These are phyloP conservation scores for Dianthus caryophyllus DNA, from an alignment of 148 eudicot genomes.

Conservation along the genomic window DNA sequence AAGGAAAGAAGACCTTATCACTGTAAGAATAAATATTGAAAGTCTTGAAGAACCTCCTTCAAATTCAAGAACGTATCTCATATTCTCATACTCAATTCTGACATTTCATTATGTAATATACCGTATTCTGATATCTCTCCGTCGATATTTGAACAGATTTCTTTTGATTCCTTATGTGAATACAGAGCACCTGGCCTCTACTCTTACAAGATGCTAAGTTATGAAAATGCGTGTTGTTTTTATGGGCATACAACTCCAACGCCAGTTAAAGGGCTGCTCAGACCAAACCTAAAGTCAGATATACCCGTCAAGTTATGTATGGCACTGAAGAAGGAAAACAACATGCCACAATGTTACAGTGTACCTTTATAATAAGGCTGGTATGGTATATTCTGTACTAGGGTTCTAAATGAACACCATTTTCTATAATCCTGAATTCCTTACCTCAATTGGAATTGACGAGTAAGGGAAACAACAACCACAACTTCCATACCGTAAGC, in stretches of 20 bases:
- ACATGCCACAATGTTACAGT: neutral
- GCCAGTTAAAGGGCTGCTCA: neutral
- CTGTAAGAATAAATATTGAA: neutral
- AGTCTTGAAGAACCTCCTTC: neutral
- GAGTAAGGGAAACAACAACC: neutral
- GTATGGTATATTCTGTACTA: neutral
- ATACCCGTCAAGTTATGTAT: neutral
- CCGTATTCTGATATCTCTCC: neutral
- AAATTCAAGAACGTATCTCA: neutral
- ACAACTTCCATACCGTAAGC: constrained; percentile 4
- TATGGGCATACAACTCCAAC: neutral
- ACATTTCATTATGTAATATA: neutral
- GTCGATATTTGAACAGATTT: neutral
- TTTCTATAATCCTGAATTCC: neutral
- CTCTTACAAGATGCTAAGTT: too few species aligned
- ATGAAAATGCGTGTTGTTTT: too few species aligned
- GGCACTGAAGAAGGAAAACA: neutral
- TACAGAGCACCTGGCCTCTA: too few species aligned
- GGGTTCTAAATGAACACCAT: neutral
- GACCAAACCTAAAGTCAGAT: neutral
- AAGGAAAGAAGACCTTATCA: neutral
- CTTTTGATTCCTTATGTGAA: neutral
- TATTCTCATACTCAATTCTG: neutral
- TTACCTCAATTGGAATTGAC: neutral
- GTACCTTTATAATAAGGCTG: neutral